Conservation (phyloP, 148 eudicot species). For the Talinum fruticosum region DNA sequence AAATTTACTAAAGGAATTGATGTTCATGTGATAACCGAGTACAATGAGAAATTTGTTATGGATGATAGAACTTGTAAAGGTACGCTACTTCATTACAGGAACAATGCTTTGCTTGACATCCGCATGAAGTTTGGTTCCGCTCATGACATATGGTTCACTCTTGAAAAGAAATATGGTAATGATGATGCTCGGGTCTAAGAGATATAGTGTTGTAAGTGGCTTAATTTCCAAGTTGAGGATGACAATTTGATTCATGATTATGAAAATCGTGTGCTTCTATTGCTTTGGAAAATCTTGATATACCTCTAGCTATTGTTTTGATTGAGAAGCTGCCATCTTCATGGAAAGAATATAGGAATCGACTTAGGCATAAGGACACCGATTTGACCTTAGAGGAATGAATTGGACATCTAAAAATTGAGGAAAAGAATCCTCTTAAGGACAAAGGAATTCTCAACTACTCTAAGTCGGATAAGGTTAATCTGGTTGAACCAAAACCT, state of each 20-base stretch:
- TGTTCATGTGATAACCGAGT: not conserved
- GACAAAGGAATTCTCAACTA: too few species aligned
- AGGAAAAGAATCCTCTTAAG: too few species aligned
- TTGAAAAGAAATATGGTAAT: not conserved
- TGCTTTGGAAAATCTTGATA: too few species aligned
- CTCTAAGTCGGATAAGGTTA: too few species aligned
- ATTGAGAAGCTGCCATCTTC: too few species aligned
- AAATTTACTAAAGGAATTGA: not conserved
- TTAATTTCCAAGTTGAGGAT: not conserved
- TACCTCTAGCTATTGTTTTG: too few species aligned
- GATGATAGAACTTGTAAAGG: not conserved
- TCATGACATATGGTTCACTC: not conserved
- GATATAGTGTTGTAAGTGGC: not conserved
- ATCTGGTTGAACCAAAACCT: too few species aligned
- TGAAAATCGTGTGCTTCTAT: too few species aligned
- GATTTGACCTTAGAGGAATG: too few species aligned
- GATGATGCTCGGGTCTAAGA: not conserved
- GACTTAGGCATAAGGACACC: too few species aligned
- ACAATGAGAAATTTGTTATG: not conserved
- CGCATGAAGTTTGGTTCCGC: not conserved
- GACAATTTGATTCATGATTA: not conserved
- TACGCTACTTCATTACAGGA: not conserved
- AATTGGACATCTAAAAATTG: too few species aligned
- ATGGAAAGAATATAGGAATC: too few species aligned
- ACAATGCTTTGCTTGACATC: not conserved